These are phyloP conservation scores for Eucalyptus virginea DNA, from an alignment of 345 rosid genomes.

Conservation along the genomic window DNA sequence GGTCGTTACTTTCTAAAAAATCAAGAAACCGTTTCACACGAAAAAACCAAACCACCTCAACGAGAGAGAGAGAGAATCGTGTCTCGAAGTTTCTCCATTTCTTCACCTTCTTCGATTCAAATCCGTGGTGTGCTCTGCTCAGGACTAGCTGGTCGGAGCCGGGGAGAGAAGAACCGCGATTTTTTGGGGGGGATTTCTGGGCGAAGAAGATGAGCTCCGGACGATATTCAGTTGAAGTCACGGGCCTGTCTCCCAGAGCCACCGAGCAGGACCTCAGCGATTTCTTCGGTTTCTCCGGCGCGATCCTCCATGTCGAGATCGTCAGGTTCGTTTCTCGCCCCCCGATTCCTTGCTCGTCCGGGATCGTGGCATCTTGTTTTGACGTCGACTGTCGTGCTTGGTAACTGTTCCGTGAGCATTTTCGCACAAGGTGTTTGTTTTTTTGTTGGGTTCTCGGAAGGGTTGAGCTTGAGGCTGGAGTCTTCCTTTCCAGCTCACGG, in stretches of 20 bases:
- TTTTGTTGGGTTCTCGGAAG: neutral
- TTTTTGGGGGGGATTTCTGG: neutral
- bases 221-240: constrained; percentile 51
- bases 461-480: neutral
- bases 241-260: constrained; percentile 56
- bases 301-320: constrained; percentile 48
- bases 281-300: constrained; percentile 67
- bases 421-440: neutral
- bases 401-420: neutral
- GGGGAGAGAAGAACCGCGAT: neutral
- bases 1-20: neutral
- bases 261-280: constrained; percentile 56
- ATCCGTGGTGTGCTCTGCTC: neutral
- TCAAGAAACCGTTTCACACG: neutral
- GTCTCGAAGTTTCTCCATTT: neutral
- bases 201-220: constrained; percentile 33
- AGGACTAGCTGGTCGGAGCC: neutral
- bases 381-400: neutral
- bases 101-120: neutral
- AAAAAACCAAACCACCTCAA: neutral
- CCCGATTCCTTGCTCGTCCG: neutral
- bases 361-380: neutral
- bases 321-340: constrained; percentile 20
- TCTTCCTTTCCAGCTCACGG: neutral
- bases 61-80: neutral